Evolutionary conservation across 257 asterid species (phyloP).

Genomic region (Forsythia suspensa): DNA sequence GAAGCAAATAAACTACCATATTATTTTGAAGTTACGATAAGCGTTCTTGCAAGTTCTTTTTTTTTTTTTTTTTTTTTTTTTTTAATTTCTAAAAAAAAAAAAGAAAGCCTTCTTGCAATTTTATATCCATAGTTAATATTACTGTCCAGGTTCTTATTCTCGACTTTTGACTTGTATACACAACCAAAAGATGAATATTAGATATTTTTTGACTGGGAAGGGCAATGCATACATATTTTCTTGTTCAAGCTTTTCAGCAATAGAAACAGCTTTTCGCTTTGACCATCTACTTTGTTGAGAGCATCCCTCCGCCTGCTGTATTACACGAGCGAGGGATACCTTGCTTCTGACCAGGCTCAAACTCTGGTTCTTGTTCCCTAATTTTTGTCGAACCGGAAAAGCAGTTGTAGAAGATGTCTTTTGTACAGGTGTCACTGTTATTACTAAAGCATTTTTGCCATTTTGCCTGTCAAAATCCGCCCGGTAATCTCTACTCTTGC

Average conservation of each 20-base stretch:
- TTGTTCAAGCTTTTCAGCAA: conserved; percentile 94
- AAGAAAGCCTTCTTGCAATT: background rate
- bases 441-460: conserved; percentile 22
- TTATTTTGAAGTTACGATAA: background rate
- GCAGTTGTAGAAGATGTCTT: conserved; percentile 15
- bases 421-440: conserved; percentile 16
- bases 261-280: conserved; percentile 78
- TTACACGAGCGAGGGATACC: conserved; percentile 87
- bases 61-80: too few relatives aligned
- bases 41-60: background rate
- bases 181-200: background rate
- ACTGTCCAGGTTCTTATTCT: background rate
- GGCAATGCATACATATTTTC: conserved; percentile 73
- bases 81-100: too few relatives aligned
- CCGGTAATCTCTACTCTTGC: background rate
- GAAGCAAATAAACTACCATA: background rate
- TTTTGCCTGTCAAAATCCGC: conserved; percentile 17
- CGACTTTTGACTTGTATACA: background rate
- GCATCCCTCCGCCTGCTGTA: conserved; percentile 81
- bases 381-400: conserved; percentile 34
- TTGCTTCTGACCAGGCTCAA: conserved; percentile 80
- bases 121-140: background rate
- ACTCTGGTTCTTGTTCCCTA: conserved; percentile 55
- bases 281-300: conserved; percentile 78
- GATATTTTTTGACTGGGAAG: conserved; percentile 11